A percentile compares a stretch with the other conserved stretches of the same genome.
phyloP scores from a whole-genome alignment of 352 stramenopile species.

The Blastocystis hominis region DNA sequence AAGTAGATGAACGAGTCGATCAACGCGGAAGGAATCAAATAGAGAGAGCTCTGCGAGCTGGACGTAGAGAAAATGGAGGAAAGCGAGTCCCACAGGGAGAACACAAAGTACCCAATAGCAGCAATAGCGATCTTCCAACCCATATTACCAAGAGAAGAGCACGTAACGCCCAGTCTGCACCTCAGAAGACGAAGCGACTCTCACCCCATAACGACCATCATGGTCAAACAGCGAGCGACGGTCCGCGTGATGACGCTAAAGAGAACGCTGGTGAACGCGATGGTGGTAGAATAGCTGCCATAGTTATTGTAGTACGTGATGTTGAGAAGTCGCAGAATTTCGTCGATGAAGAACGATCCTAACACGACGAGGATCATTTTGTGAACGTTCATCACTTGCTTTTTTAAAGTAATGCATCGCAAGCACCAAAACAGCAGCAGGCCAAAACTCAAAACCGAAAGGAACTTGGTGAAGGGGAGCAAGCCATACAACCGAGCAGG shows the following conservation, averaged over 20 bases:
- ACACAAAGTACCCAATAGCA: background rate
- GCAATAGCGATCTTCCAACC: background rate
- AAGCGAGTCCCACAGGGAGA: background rate
- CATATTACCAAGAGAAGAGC: background rate
- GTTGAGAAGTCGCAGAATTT: background rate
- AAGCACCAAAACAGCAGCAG: background rate
- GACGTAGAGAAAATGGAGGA: background rate
- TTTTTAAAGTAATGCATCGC: background rate
- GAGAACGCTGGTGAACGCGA: background rate
- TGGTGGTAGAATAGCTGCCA: background rate
- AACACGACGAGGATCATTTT: background rate
- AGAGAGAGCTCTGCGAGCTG: background rate
- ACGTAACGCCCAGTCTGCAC: background rate
- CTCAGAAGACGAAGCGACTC: background rate
- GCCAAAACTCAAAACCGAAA: background rate
- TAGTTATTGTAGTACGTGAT: background rate
- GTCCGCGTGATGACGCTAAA: background rate
- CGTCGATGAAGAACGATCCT: background rate
- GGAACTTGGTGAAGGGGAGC: background rate
- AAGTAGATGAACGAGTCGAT: background rate
- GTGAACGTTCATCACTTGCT: constrained; percentile 23
- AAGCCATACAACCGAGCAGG: background rate
- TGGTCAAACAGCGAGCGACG: background rate
- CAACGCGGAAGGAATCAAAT: background rate
- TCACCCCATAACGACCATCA: background rate